A percentile compares a stretch with the other conserved stretches of the same genome.
Conservation (phyloP, 306 rosid species). For the Spatholobus suberectus region DNA sequence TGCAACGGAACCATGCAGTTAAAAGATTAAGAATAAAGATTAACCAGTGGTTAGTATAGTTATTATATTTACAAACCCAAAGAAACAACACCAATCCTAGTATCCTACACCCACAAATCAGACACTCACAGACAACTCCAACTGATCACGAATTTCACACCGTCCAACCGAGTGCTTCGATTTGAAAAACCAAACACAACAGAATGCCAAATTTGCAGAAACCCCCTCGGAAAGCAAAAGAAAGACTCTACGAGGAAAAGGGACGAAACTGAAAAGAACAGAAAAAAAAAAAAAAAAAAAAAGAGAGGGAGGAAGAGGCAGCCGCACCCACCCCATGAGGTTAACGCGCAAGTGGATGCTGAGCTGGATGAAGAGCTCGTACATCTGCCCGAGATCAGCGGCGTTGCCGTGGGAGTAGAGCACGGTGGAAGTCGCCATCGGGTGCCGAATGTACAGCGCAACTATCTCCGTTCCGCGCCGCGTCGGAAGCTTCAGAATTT, state of each 20-base stretch:
- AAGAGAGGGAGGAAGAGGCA: not conserved
- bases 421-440: conserved; percentile 86
- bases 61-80: not conserved
- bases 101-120: not conserved
- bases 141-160: conserved; percentile 19
- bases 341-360: conserved; percentile 88
- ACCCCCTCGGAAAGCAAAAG: conserved; percentile 21
- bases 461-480: conserved; percentile 83
- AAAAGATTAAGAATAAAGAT: not conserved
- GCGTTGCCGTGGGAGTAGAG: conserved; percentile 98
- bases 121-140: not conserved
- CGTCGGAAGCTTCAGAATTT: conserved; percentile 75
- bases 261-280: not conserved
- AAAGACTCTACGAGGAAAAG: not conserved
- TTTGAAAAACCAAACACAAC: not conserved
- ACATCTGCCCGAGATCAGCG: conserved; percentile 99
- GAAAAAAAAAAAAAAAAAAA: conserved; percentile 33
- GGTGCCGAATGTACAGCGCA: conserved; percentile 82
- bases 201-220: not conserved
- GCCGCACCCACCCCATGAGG: conserved; percentile 76
- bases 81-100: not conserved
- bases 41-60: conserved; percentile 21
- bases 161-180: not conserved
- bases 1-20: not conserved
- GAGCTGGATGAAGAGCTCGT: conserved; percentile 86